Base-by-base conservation (phyloP, 208 protist genomes). In the Balamuthia mandrillaris region DNA sequence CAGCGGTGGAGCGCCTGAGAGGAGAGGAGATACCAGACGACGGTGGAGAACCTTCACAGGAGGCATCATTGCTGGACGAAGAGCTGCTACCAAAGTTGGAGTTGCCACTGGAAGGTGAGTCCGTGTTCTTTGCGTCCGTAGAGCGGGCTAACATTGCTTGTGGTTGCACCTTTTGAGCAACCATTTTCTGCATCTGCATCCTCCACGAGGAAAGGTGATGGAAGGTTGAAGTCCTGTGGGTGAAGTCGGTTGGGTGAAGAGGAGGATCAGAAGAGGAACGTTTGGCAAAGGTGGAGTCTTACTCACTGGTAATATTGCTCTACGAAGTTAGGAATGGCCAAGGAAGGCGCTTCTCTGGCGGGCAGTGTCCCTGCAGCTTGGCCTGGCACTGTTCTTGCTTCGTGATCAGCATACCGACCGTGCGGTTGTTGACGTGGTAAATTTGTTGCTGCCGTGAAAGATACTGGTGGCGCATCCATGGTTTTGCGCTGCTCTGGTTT, bases 221-320 rank as follows among this genome's bases (percentile, higher is more conserved):
- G 44, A 81, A 81, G 12, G 74, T 81, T 42, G 74, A 81, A 60
- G 74, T 81, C 37, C n/a, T n/a, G n/a, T n/a, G n/a, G n/a, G n/a
- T n/a, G n/a, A n/a, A n/a, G n/a, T n/a, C n/a, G n/a, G n/a, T n/a
- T n/a, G n/a, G n/a, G n/a, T n/a, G n/a, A n/a, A n/a, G n/a, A n/a
- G n/a, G n/a, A n/a, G n/a, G n/a, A n/a, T n/a, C n/a, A n/a, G n/a
- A n/a, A n/a, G n/a, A n/a, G n/a, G n/a, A n/a, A n/a, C n/a, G n/a
- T n/a, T n/a, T n/a, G n/a, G n/a, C n/a, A n/a, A n/a, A n/a, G n/a
- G n/a, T n/a, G n/a, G n/a, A n/a, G n/a, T n/a, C n/a, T n/a, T n/a
- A n/a, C n/a, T n/a, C n/a, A n/a, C n/a, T 81, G 74, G 51, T 81
- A 81, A 63, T 81, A 81, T 35, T 81, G 74, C 24, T 31, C 74